These are phyloP conservation scores for Pulveroboletus frians DNA, from an alignment of 768 basidiomycete species.

Conservation along the genomic window DNA sequence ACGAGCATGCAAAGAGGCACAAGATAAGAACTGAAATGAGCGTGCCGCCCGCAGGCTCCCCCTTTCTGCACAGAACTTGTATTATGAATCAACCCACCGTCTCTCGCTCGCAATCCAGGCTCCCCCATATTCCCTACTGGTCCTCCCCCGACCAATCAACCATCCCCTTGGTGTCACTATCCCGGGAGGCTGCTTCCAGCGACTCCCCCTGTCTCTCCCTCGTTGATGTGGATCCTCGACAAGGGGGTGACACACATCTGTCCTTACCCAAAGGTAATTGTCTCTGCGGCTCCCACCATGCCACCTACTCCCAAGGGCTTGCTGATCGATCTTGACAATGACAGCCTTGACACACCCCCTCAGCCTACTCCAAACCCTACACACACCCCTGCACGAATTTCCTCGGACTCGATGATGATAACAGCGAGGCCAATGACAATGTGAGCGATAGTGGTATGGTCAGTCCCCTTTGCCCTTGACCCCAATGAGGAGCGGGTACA, in stretches of 20 bases:
- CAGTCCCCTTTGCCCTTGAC: slow-evolving; percentile 31
- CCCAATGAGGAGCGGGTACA: slow-evolving; percentile 23
- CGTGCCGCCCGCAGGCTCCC: slow-evolving; percentile 7
- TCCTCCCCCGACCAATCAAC: slow-evolving; percentile 16
- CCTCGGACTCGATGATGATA: slow-evolving; percentile 18
- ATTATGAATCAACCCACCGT: slow-evolving; percentile 26
- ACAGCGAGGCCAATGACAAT: slow-evolving; percentile 19
- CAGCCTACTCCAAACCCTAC: slow-evolving; percentile 6
- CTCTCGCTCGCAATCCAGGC: slow-evolving; percentile 22
- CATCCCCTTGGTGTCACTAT: slow-evolving; percentile 31
- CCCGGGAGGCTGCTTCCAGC: slow-evolving; percentile 31
- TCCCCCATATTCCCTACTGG: too few relatives aligned
- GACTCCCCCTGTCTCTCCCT: slow-evolving; percentile 31
- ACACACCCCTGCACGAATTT: slow-evolving; percentile 20
- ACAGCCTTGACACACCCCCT: slow-evolving; percentile 23
- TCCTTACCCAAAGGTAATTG: slow-evolving; percentile 13
- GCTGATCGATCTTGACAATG: slow-evolving; percentile 52
- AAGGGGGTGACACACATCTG: slow-evolving; percentile 15
- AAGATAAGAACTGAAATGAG: slow-evolving; percentile 31
- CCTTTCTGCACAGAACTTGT: slow-evolving; percentile 27
- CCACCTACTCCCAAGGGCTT: slow-evolving; percentile 45
- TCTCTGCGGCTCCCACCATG: slow-evolving; percentile 22
- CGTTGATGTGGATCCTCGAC: slow-evolving; percentile 33
- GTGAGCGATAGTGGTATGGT: slow-evolving; percentile 29
- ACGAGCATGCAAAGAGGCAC: slow-evolving; percentile 36